Conservation (phyloP, 768 basidiomycete species). For the Pleurotus tuber-regium region DNA sequence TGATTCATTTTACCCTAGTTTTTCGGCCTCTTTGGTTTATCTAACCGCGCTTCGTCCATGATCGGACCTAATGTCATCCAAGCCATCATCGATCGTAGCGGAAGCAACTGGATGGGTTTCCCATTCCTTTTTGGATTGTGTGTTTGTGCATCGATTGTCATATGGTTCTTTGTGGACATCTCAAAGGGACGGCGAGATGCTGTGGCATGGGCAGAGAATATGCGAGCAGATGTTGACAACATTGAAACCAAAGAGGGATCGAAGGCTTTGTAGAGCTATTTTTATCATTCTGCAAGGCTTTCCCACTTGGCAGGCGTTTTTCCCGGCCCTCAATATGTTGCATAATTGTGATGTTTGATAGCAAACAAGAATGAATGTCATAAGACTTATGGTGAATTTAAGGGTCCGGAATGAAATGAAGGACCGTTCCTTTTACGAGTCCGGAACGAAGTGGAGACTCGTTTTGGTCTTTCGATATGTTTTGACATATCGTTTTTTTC, state of each 20-base stretch:
- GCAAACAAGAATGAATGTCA: no score
- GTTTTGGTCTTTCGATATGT: no score
- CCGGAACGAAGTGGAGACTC: no score
- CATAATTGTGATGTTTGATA: no score
- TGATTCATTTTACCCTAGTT: constrained; percentile 44
- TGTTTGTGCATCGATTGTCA: constrained; percentile 59
- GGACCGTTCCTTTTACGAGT: no score
- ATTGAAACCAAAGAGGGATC: no score
- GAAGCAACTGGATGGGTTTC: constrained; percentile 81
- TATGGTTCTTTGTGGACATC: constrained; percentile 75
- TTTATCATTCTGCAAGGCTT: no score
- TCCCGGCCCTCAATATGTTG: no score
- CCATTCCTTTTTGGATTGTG: constrained; percentile 81
- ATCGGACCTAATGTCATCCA: constrained; percentile 86
- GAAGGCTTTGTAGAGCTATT: neutral
- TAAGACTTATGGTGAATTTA: no score
- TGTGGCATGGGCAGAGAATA: constrained; percentile 48
- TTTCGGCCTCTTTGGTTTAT: constrained; percentile 84
- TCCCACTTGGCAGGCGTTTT: no score
- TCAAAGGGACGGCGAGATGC: constrained; percentile 62
- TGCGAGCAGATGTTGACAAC: constrained; percentile 18
- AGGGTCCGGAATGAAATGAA: no score
- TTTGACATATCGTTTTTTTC: no score
- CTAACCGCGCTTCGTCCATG: constrained; percentile 83
- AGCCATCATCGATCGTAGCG: constrained; percentile 71